Percentiles rank a stretch among this genome's conserved stretches.
Evolutionary conservation across 495 filamentous ascomycete species (phyloP).

Genomic region (Penicillium goetzii): DNA sequence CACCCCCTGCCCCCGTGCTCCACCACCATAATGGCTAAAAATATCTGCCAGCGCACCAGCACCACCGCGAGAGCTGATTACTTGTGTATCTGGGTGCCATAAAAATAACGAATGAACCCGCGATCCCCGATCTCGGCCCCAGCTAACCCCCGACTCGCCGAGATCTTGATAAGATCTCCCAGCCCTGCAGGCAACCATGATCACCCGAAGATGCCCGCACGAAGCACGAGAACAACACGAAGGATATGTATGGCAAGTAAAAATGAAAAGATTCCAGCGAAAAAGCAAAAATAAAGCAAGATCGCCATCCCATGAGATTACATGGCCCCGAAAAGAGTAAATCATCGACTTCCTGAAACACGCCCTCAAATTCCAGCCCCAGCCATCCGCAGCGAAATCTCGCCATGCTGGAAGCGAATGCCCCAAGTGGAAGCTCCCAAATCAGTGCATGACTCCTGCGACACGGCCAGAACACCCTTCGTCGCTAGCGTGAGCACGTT

Average conservation of each 20-base stretch:
- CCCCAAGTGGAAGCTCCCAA: constrained; percentile 28
- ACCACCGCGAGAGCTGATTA: neutral
- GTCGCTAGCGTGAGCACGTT: constrained; percentile 73
- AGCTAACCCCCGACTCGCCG: neutral
- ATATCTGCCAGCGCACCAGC: constrained; percentile 7
- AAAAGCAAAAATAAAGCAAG: constrained; percentile 1
- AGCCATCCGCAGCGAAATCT: constrained; percentile 25
- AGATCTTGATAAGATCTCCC: constrained; percentile 5
- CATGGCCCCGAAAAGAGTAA: neutral
- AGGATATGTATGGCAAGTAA: neutral
- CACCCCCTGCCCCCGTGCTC: neutral
- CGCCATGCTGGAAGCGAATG: constrained; percentile 36
- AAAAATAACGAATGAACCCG: neutral
- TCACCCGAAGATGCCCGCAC: neutral
- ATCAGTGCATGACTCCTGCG: constrained; percentile 32
- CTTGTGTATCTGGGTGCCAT: neutral
- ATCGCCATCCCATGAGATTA: constrained; percentile 7
- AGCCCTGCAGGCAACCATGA: neutral
- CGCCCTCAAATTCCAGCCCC: neutral
- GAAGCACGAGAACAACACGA: neutral
- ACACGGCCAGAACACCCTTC: constrained; percentile 51
- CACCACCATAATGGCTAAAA: constrained; percentile 1
- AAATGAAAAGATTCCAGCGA: neutral
- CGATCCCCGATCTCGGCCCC: neutral
- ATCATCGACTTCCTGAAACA: neutral